Evolutionary conservation across 148 eudicot species (phyloP).

Genomic region (Camellia japonica): DNA sequence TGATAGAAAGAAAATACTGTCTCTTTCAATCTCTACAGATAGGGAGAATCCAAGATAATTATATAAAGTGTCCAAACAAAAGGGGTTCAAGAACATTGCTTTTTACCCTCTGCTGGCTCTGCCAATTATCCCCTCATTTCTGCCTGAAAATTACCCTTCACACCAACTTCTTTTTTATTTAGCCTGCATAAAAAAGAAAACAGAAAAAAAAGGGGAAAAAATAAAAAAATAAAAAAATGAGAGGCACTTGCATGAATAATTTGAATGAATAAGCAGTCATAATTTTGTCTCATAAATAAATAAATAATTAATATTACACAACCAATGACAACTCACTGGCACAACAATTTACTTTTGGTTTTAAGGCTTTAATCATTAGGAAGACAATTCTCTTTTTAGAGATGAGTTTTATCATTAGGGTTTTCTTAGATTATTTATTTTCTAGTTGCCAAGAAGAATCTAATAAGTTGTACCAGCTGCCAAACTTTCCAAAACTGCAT

Average conservation of each 20-base stretch:
- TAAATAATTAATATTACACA: background rate
- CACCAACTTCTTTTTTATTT: background rate
- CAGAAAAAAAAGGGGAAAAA: background rate
- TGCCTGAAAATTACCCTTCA: constrained; percentile 7
- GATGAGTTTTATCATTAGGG: background rate
- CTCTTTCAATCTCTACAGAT: background rate
- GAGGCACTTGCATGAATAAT: background rate
- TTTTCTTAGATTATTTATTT: background rate
- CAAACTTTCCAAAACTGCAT: background rate
- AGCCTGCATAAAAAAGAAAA: no score
- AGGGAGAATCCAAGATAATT: constrained; percentile 22
- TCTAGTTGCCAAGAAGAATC: background rate
- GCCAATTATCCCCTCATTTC: background rate
- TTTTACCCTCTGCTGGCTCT: constrained; percentile 5
- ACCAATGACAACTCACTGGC: constrained; percentile 7
- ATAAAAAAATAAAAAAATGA: no score
- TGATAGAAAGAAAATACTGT: background rate
- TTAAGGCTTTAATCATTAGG: background rate
- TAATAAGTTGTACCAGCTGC: constrained; percentile 1
- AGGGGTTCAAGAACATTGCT: constrained; percentile 18
- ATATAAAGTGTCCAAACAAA: constrained; percentile 22
- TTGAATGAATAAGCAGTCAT: background rate
- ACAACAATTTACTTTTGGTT: background rate
- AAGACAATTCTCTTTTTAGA: background rate
- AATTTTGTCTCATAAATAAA: background rate